Percentiles rank a stretch among this genome's conserved stretches.
These are phyloP conservation scores for Butyriboletus appendiculatus DNA, from an alignment of 1,284 basidiomycete genomes.

Conservation along the genomic window DNA sequence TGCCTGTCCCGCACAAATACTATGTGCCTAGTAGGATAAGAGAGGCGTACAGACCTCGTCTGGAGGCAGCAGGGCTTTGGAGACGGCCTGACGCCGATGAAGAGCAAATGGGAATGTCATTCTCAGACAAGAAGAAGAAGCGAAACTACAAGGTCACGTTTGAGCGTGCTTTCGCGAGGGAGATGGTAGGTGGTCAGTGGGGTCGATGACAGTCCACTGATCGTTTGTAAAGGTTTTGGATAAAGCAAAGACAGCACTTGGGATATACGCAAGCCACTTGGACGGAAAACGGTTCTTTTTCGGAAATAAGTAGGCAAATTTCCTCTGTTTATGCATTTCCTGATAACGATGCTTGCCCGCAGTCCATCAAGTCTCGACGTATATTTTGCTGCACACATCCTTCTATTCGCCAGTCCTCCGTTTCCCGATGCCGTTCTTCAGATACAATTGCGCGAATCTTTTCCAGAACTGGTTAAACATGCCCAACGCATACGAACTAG, in stretches of 20 bases:
- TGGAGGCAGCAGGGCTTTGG: conserved; percentile 69
- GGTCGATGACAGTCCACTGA: conserved; percentile 9
- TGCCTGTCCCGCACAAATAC: conserved; percentile 69
- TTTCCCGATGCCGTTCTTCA: conserved; percentile 63
- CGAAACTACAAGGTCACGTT: conserved; percentile 44
- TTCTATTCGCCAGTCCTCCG: conserved; percentile 57
- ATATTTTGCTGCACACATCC: conserved; percentile 63
- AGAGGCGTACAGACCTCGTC: conserved; percentile 51
- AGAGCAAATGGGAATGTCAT: conserved; percentile 38
- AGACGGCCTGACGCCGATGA: conserved; percentile 45
- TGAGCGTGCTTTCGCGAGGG: conserved; percentile 57
- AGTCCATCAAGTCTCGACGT: conserved; percentile 67
- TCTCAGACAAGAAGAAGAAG: conserved; percentile 39
- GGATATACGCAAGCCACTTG: conserved; percentile 58
- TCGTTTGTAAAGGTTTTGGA: conserved; percentile 50
- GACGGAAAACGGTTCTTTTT: conserved; percentile 54
- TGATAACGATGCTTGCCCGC: background rate
- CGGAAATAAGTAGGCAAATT: conserved; percentile 39
- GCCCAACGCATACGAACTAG: conserved; percentile 48
- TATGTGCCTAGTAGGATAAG: conserved; percentile 69
- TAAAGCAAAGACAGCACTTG: conserved; percentile 56
- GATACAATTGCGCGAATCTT: conserved; percentile 53
- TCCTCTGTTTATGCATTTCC: background rate
- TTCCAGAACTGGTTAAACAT: conserved; percentile 56
- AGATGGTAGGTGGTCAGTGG: conserved; percentile 48